phyloP scores from a whole-genome alignment of 2,329 filamentous ascomycete species.

The Blastomyces gilchristii region DNA sequence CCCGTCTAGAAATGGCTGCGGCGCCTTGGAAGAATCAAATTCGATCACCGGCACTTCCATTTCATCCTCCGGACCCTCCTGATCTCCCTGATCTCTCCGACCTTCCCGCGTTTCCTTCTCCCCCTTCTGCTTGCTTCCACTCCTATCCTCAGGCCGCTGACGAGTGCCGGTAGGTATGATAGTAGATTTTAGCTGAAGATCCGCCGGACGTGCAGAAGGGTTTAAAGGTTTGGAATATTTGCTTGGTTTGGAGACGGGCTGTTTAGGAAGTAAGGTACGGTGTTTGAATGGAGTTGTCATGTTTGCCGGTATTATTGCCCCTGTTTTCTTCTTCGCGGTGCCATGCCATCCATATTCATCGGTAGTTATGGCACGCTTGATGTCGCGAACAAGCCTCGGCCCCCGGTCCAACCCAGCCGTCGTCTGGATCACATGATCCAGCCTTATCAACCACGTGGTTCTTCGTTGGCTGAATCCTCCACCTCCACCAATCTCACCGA shows the following conservation, averaged over 20 bases:
- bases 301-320: background rate
- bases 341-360: too few relatives aligned
- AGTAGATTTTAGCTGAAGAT: slow-evolving; percentile 11
- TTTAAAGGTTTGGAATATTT: slow-evolving; percentile 4
- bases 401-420: background rate
- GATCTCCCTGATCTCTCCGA: background rate
- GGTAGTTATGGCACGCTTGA: too few relatives aligned
- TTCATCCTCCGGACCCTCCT: background rate
- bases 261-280: slow-evolving; percentile 9
- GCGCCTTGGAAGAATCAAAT: slow-evolving; percentile 13
- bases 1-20: slow-evolving; percentile 16
- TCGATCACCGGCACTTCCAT: slow-evolving; percentile 9
- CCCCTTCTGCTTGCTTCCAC: background rate
- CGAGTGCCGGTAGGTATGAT: background rate
- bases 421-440: background rate
- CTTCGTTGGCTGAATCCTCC: background rate
- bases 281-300: background rate
- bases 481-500: background rate
- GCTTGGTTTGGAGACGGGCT: slow-evolving; percentile 11
- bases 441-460: background rate
- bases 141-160: background rate
- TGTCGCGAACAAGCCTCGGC: too few relatives aligned
- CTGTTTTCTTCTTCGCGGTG: background rate
- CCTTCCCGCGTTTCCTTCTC: background rate
- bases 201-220: slow-evolving; percentile 10